Evolutionary conservation across 2,329 filamentous ascomycete genomes (phyloP).

Genomic region (Talaromyces amestolkiae): DNA sequence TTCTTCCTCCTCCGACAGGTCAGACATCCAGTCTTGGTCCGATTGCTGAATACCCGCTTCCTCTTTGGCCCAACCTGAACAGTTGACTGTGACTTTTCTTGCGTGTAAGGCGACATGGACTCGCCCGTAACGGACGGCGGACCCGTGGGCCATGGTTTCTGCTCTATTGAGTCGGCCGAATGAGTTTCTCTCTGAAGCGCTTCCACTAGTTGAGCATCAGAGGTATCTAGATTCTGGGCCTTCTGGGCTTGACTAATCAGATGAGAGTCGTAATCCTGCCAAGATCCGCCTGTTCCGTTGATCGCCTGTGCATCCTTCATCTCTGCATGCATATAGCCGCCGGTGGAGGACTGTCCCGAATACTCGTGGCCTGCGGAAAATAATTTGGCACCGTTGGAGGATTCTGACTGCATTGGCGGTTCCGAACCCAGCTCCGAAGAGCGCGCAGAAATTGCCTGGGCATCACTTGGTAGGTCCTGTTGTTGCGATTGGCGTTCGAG

Average conservation of each 20-base stretch:
- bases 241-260: slow-evolving; percentile 48
- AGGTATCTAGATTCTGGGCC: slow-evolving; percentile 44
- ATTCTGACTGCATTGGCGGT: slow-evolving; percentile 23
- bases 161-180: slow-evolving; percentile 35
- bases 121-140: slow-evolving; percentile 38
- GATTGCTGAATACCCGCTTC: slow-evolving; percentile 73
- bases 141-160: slow-evolving; percentile 32
- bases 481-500: slow-evolving; percentile 45
- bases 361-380: slow-evolving; percentile 24
- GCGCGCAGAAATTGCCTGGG: slow-evolving; percentile 38
- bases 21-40: slow-evolving; percentile 92
- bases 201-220: slow-evolving; percentile 53
- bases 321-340: slow-evolving; percentile 28
- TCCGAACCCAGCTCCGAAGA: slow-evolving; percentile 36
- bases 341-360: slow-evolving; percentile 24
- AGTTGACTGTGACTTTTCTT: slow-evolving; percentile 35
- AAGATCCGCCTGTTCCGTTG: slow-evolving; percentile 31
- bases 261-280: slow-evolving; percentile 43
- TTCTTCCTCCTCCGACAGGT: slow-evolving; percentile 92
- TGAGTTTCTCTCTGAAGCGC: slow-evolving; percentile 52
- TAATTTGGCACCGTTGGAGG: slow-evolving; percentile 23
- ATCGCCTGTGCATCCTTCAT: slow-evolving; percentile 30
- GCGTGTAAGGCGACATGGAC: slow-evolving; percentile 32
- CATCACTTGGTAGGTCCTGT: slow-evolving; percentile 34
- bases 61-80: slow-evolving; percentile 45